A percentile compares a stretch with the other conserved stretches of the same genome.
These are phyloP conservation scores for Cyberlindnera xylosilytica DNA, from an alignment of 805 yeast genomes.

Conservation along the genomic window DNA sequence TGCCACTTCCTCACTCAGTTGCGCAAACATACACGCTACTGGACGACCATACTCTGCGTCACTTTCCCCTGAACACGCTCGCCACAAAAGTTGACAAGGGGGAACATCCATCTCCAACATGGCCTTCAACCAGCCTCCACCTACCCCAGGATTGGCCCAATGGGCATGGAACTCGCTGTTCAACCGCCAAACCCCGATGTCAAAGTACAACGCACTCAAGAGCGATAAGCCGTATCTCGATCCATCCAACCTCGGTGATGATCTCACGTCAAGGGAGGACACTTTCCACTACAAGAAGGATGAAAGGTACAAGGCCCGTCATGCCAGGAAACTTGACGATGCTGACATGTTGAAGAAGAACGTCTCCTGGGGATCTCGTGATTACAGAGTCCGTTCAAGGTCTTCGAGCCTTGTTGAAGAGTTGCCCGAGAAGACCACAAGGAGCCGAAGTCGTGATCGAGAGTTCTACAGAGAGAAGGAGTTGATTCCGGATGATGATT, in stretches of 20 bases:
- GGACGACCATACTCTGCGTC: too few relatives aligned
- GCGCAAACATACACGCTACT: too few relatives aligned
- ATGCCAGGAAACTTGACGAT: slow-evolving; percentile 1
- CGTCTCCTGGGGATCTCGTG: slow-evolving; percentile 16
- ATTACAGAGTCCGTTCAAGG: slow-evolving; percentile 7
- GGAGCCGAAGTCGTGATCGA: neutral
- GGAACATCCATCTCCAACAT: neutral
- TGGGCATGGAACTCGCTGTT: slow-evolving; percentile 28
- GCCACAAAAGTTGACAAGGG: neutral
- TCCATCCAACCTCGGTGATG: neutral
- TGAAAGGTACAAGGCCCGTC: neutral
- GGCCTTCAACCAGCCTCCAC: slow-evolving; percentile 16
- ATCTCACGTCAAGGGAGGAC: slow-evolving; percentile 10
- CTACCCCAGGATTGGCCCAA: slow-evolving; percentile 27
- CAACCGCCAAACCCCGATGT: slow-evolving; percentile 24
- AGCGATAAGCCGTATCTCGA: neutral
- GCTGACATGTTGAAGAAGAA: slow-evolving; percentile 8
- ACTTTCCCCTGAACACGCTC: too few relatives aligned
- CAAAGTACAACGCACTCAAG: slow-evolving; percentile 24
- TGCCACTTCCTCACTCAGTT: neutral
- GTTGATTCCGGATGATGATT: slow-evolving; percentile 17
- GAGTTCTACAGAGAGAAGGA: slow-evolving; percentile 20
- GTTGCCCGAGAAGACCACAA: neutral
- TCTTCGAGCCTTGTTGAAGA: too few relatives aligned
- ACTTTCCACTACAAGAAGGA: slow-evolving; percentile 17